Base-by-base conservation (phyloP, 192 early-diverging fungal genomes). In the Entomortierella chlamydospora region DNA sequence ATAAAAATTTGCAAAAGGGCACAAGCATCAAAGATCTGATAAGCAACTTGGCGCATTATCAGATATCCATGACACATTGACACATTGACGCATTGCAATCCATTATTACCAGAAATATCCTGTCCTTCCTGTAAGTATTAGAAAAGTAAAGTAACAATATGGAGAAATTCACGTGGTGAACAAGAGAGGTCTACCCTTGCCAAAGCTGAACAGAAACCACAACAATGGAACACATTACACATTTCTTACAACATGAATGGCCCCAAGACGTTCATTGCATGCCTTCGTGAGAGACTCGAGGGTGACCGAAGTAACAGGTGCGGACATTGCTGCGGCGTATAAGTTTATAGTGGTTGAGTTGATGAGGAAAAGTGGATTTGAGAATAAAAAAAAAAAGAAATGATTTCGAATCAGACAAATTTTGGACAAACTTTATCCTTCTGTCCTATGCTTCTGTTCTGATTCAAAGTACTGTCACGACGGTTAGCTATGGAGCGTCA, bases 261-360 rank as follows among this genome's bases (percentile, higher is more conserved):
- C 74, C 1, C 57, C 74, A 29, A 79, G 67, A 13, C 39, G 37
- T 1, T 45, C 50, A n/a, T 70, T 70, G 74, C 74, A 79, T 47
- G 74, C 74, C 22, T 54, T 57, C 5, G 74, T 79, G 29, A 79
- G 74, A n/a, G 74, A 61, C 31, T 79, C 74, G 62, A 79, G 64
- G 13, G 74, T 79, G 51, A 79, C 74, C 34, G 67, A 70, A 37
- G 74, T 70, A 12, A 61, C 57, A 31, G 74, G 74, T 25, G 57
- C 55, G 2, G 68, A 64, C 74, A 79, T 76, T 42, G 23, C 41
- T 43, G 31, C 30, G 20, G 11, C 43, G 51, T 34, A 10, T 59
- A 45, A 31, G 10, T 0, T 70, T 33, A 4, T 64, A n/a, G 17
- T 29, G 42, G 45, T n/a, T n/a, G n/a, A n/a, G 20, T 20, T 8